phyloP scores from a whole-genome alignment of 2,329 filamentous ascomycete species.

The Colletotrichum agaves region DNA sequence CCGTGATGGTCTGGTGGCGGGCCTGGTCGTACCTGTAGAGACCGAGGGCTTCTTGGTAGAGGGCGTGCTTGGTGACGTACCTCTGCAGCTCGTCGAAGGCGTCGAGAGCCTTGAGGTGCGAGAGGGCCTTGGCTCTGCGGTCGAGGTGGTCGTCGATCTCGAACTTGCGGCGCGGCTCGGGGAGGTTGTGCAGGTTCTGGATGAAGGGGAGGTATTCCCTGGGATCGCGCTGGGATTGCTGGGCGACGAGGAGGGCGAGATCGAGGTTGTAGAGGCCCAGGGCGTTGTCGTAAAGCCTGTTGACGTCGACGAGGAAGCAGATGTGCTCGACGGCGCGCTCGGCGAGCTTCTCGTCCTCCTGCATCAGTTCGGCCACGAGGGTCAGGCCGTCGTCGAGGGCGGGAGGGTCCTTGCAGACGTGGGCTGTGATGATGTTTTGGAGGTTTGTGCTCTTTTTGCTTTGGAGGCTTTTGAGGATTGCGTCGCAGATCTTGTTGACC shows the following conservation, averaged over 20 bases:
- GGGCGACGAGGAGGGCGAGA: slow-evolving; percentile 88
- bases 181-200: slow-evolving; percentile 82
- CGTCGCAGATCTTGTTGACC: slow-evolving; percentile 89
- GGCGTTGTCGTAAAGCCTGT: slow-evolving; percentile 89
- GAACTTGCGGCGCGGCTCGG: slow-evolving; percentile 77
- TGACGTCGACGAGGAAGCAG: slow-evolving; percentile 95
- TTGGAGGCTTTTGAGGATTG: slow-evolving; percentile 76
- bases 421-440: slow-evolving; percentile 93
- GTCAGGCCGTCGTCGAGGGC: slow-evolving; percentile 86
- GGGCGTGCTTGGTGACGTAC: slow-evolving; percentile 81
- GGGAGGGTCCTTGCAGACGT: slow-evolving; percentile 92
- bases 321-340: slow-evolving; percentile 96
- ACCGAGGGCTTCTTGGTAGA: slow-evolving; percentile 81
- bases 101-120: slow-evolving; percentile 77
- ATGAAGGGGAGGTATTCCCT: slow-evolving; percentile 96
- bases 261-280: slow-evolving; percentile 93
- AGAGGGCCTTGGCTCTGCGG: slow-evolving; percentile 80
- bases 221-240: slow-evolving; percentile 95
- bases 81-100: slow-evolving; percentile 80
- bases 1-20: slow-evolving; percentile 75
- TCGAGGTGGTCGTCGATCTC: slow-evolving; percentile 90
- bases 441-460: slow-evolving; percentile 72
- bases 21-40: slow-evolving; percentile 85
- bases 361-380: slow-evolving; percentile 80
- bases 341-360: slow-evolving; percentile 75